Evolutionary conservation across 2,329 filamentous ascomycete genomes (phyloP).

Genomic region (Rutstroemia sp.): DNA sequence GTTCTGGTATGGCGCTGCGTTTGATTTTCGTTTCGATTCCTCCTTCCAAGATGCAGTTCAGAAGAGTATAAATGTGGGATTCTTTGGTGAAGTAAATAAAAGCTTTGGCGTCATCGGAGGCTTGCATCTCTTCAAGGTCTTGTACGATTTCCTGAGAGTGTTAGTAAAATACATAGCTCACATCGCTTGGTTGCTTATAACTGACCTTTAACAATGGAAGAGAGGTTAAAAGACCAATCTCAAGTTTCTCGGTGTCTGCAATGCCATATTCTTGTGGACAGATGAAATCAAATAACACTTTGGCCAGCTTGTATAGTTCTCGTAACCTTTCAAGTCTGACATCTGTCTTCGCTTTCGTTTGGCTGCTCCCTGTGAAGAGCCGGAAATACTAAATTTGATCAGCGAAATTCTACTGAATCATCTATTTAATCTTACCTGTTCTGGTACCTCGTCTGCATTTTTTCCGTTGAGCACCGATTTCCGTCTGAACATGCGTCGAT

Average conservation of each 20-base stretch:
- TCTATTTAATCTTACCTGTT: slow-evolving; percentile 15
- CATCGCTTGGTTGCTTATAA: neutral
- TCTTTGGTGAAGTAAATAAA: slow-evolving; percentile 99
- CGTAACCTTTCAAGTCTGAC: slow-evolving; percentile 79
- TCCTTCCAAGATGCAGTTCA: slow-evolving; percentile 96
- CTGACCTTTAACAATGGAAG: slow-evolving; percentile 66
- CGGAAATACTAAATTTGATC: slow-evolving; percentile 62
- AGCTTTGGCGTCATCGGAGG: slow-evolving; percentile 84
- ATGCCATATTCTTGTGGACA: slow-evolving; percentile 98
- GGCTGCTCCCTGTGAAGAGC: slow-evolving; percentile 70
- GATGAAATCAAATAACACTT: slow-evolving; percentile 96
- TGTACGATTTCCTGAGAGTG: slow-evolving; percentile 77
- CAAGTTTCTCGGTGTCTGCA: slow-evolving; percentile 91
- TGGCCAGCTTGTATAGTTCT: slow-evolving; percentile 87
- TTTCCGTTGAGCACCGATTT: slow-evolving; percentile 52
- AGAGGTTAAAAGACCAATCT: slow-evolving; percentile 91
- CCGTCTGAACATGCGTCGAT: slow-evolving; percentile 49
- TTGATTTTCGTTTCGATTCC: slow-evolving; percentile 96
- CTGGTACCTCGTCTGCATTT: slow-evolving; percentile 44
- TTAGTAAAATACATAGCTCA: slow-evolving; percentile 9
- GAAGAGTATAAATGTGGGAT: slow-evolving; percentile 94
- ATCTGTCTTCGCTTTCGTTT: slow-evolving; percentile 73
- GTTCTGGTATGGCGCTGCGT: slow-evolving; percentile 87
- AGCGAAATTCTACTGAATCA: too few species aligned
- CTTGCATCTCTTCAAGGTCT: slow-evolving; percentile 94